Percentiles rank a stretch among this genome's conserved stretches.
phyloP scores from a whole-genome alignment of 805 yeast genomes.

The Saturnispora halmiae region DNA sequence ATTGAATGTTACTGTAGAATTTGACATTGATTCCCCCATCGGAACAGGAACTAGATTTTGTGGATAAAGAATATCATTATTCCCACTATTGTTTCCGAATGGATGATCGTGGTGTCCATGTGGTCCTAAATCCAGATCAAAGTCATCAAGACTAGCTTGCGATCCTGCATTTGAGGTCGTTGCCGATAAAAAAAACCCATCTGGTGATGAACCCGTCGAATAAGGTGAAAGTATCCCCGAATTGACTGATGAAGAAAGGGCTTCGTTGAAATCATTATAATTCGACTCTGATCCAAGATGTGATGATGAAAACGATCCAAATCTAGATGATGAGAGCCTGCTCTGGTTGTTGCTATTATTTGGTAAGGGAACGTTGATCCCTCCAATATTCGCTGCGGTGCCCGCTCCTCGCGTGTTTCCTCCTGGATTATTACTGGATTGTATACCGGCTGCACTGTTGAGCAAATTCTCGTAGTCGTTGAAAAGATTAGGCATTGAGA shows the following conservation, averaged over 20 bases:
- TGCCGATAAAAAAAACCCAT: constrained; percentile 24
- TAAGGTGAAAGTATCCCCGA: constrained; percentile 29
- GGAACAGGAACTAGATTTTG: constrained; percentile 18
- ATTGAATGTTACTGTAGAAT: constrained; percentile 24
- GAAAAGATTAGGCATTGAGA: constrained; percentile 9
- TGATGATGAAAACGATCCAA: constrained; percentile 18
- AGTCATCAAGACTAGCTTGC: constrained; percentile 13
- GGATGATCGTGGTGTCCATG: constrained; percentile 1
- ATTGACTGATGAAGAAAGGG: constrained; percentile 22
- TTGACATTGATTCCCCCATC: constrained; percentile 25
- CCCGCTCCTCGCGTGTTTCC: no score
- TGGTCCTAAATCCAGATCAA: constrained; percentile 11
- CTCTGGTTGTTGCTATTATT: constrained; percentile 1
- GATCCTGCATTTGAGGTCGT: constrained; percentile 15
- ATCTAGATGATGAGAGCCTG: constrained; percentile 2
- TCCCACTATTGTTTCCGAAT: not conserved
- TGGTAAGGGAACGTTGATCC: not conserved
- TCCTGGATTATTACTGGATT: no score
- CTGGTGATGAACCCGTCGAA: constrained; percentile 32
- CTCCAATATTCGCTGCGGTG: not conserved
- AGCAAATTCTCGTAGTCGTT: constrained; percentile 13
- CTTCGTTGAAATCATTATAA: constrained; percentile 27
- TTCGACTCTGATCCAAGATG: constrained; percentile 22
- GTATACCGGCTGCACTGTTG: not conserved
- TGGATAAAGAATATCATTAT: constrained; percentile 14